These are phyloP conservation scores for Daldinia concentrica DNA, from an alignment of 495 filamentous ascomycete genomes.

Conservation along the genomic window DNA sequence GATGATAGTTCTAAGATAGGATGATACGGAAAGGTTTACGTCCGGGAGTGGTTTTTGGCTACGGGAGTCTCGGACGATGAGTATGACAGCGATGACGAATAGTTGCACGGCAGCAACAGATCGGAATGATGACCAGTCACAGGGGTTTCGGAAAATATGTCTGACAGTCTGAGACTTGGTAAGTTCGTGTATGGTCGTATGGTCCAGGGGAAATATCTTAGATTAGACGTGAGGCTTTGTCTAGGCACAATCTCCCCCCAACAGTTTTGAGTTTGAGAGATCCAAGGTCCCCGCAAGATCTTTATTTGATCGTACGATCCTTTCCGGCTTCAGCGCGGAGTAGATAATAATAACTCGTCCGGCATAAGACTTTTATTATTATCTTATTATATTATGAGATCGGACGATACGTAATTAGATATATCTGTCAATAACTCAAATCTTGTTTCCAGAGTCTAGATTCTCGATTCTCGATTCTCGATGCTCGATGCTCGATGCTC, in stretches of 20 bases:
- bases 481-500: neutral
- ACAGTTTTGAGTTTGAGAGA: conserved; percentile 19
- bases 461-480: neutral
- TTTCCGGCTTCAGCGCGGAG: conserved; percentile 11
- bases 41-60: conserved; percentile 11
- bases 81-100: conserved; percentile 34
- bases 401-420: conserved; percentile 25
- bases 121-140: conserved; percentile 34
- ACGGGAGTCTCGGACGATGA: conserved; percentile 16
- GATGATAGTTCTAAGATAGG: conserved; percentile 6
- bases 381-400: conserved; percentile 21
- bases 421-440: conserved; percentile 6
- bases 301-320: conserved; percentile 29
- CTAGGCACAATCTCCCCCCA: conserved; percentile 20
- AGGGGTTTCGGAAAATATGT: conserved; percentile 40
- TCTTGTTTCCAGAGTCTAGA: conserved; percentile 16
- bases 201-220: conserved; percentile 23
- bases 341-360: conserved; percentile 34
- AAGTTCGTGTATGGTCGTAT: conserved; percentile 26
- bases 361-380: conserved; percentile 11
- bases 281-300: conserved; percentile 23
- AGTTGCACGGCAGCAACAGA: conserved; percentile 33
- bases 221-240: conserved; percentile 31
- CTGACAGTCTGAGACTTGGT: conserved; percentile 32
- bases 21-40: conserved; percentile 17